phyloP scores from a whole-genome alignment of 2,329 filamentous ascomycete genomes.

The Diaporthe citrichinensis region DNA sequence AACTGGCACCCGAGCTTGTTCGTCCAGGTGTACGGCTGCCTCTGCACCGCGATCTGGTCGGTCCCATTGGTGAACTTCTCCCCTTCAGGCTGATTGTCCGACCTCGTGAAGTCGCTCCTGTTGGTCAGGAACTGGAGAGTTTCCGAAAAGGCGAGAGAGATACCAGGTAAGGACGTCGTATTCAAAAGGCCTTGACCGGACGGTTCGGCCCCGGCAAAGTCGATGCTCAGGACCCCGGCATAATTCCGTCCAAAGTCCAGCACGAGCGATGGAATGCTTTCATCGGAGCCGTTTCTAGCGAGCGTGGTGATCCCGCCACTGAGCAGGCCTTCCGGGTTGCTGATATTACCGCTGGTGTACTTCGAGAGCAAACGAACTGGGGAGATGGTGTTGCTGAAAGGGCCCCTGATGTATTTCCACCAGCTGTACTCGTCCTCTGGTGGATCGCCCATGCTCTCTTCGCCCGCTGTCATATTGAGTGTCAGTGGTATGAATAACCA shows the following conservation, averaged over 20 bases:
- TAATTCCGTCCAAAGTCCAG: conserved; percentile 66
- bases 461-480: neutral
- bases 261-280: conserved; percentile 55
- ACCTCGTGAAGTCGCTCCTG: conserved; percentile 64
- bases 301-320: conserved; percentile 51
- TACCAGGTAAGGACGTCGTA: conserved; percentile 51
- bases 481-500: conserved; percentile 10
- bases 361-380: conserved; percentile 37
- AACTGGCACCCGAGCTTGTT: conserved; percentile 59
- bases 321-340: conserved; percentile 54
- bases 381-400: conserved; percentile 30
- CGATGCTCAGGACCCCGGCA: conserved; percentile 59
- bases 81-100: conserved; percentile 55
- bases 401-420: conserved; percentile 42
- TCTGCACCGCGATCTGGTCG: conserved; percentile 64
- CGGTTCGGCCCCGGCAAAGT: conserved; percentile 55
- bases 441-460: neutral
- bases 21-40: conserved; percentile 59
- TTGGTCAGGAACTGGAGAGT: conserved; percentile 59
- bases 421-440: conserved; percentile 28
- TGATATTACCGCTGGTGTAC: conserved; percentile 55
- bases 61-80: conserved; percentile 59
- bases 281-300: conserved; percentile 42
- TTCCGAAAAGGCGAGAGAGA: conserved; percentile 65
- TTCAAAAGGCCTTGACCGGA: conserved; percentile 42